Percentiles rank a stretch among this genome's conserved stretches.
These are phyloP conservation scores for Trichoderma koningii DNA, from an alignment of 2,329 filamentous ascomycete genomes.

Conservation along the genomic window DNA sequence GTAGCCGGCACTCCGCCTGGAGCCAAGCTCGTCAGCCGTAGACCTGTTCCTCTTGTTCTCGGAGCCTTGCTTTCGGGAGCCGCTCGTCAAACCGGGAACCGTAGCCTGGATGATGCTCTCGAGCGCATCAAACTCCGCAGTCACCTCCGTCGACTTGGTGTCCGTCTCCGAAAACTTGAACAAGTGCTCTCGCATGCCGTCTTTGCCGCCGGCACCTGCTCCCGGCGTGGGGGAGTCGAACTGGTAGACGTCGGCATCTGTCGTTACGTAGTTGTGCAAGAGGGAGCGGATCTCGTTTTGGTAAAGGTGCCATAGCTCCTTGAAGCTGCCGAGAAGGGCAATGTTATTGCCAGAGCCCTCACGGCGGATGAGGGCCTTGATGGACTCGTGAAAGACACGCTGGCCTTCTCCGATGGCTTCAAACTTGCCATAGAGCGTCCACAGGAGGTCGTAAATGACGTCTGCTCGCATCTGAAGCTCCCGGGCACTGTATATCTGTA, in stretches of 20 bases:
- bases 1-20: constrained; percentile 47
- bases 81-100: constrained; percentile 86
- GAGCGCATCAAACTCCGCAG: constrained; percentile 82
- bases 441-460: constrained; percentile 87
- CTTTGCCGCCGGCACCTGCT: constrained; percentile 48
- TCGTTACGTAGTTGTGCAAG: constrained; percentile 93
- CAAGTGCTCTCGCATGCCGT: constrained; percentile 62
- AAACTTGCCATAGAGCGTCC: constrained; percentile 93
- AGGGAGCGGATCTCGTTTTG: constrained; percentile 96
- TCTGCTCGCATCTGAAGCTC: constrained; percentile 77
- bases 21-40: constrained; percentile 42
- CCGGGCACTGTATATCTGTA: constrained; percentile 65
- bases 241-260: constrained; percentile 76
- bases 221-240: constrained; percentile 58
- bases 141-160: constrained; percentile 74
- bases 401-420: constrained; percentile 96
- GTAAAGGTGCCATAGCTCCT: constrained; percentile 95
- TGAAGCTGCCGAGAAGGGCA: constrained; percentile 81
- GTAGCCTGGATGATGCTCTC: constrained; percentile 88
- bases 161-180: constrained; percentile 89
- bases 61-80: constrained; percentile 55
- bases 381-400: constrained; percentile 88
- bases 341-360: constrained; percentile 69
- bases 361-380: constrained; percentile 80
- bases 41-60: constrained; percentile 46